Evolutionary conservation across 2,329 filamentous ascomycete genomes (phyloP).

Genomic region (Ophiostoma quercus): DNA sequence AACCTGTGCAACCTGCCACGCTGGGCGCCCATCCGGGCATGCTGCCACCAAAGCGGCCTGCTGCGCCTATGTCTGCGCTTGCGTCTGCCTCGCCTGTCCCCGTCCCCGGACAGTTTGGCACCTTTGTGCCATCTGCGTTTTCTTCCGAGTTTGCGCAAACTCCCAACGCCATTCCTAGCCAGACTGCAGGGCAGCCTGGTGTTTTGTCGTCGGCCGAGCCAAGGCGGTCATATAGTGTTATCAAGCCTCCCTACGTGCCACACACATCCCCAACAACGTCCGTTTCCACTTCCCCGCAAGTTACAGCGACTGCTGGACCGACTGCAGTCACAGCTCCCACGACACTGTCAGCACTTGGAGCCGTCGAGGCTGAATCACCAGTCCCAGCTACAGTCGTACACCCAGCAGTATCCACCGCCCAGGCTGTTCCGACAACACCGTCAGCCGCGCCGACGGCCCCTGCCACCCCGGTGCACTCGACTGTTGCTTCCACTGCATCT

Average conservation of each 20-base stretch:
- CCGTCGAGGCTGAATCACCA: not conserved
- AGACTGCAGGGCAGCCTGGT: constrained; percentile 19
- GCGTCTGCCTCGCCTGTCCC: constrained; percentile 28
- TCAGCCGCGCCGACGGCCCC: not conserved
- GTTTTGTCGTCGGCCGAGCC: constrained; percentile 21
- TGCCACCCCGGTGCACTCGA: not conserved
- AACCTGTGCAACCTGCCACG: constrained; percentile 31
- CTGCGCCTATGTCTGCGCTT: not conserved
- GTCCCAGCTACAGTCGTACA: not conserved
- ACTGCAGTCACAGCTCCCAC: not conserved
- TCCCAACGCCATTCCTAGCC: not conserved
- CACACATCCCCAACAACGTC: constrained; percentile 26
- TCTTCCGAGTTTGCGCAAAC: not conserved
- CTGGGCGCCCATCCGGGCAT: constrained; percentile 15
- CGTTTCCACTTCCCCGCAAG: constrained; percentile 5
- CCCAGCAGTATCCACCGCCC: not conserved
- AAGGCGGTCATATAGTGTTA: constrained; percentile 29
- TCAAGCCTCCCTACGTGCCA: constrained; percentile 30
- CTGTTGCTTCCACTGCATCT: constrained; percentile 12
- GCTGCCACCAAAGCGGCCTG: constrained; percentile 18
- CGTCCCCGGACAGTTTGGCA: not conserved
- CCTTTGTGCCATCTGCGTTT: not conserved
- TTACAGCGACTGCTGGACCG: constrained; percentile 18
- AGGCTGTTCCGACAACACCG: not conserved
- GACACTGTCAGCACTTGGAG: not conserved